Percentiles rank a stretch among this genome's conserved stretches.
phyloP scores from a whole-genome alignment of 202 grass and related monocot genomes.

The Musa balbisiana region DNA sequence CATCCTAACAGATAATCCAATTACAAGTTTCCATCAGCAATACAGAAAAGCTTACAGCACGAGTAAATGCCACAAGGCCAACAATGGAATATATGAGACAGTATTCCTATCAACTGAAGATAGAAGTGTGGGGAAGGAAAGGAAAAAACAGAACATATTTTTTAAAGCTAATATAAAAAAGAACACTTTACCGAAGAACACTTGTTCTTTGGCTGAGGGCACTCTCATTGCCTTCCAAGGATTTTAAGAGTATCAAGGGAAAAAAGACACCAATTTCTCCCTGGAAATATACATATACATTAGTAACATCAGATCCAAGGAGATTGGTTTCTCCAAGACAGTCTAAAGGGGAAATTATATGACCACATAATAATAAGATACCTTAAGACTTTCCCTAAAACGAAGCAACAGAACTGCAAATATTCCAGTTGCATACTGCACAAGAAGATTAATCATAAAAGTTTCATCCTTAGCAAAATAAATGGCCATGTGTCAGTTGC shows the following conservation, averaged over 20 bases:
- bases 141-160: not conserved
- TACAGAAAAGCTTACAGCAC: not conserved
- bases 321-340: too few relatives aligned
- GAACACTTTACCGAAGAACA: constrained; percentile 72
- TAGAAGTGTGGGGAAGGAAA: not conserved
- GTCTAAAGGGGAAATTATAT: constrained; percentile 13
- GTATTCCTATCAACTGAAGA: not conserved
- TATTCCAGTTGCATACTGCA: constrained; percentile 92
- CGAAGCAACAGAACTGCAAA: constrained; percentile 94
- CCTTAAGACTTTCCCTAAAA: constrained; percentile 95
- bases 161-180: not conserved
- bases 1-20: constrained; percentile 49
- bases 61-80: not conserved
- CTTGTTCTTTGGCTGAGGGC: constrained; percentile 66
- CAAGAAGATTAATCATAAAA: constrained; percentile 28
- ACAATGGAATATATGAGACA: not conserved
- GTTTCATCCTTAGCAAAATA: constrained; percentile 10
- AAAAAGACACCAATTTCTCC: constrained; percentile 99
- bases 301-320: constrained; percentile 17
- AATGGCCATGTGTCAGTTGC: constrained; percentile 15
- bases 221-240: constrained; percentile 80
- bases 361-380: constrained; percentile 24
- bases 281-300: constrained; percentile 32
- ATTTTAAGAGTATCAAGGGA: constrained; percentile 94
- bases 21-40: not conserved